Base-by-base conservation (phyloP, 345 rosid genomes). In the Adansonia digitata region DNA sequence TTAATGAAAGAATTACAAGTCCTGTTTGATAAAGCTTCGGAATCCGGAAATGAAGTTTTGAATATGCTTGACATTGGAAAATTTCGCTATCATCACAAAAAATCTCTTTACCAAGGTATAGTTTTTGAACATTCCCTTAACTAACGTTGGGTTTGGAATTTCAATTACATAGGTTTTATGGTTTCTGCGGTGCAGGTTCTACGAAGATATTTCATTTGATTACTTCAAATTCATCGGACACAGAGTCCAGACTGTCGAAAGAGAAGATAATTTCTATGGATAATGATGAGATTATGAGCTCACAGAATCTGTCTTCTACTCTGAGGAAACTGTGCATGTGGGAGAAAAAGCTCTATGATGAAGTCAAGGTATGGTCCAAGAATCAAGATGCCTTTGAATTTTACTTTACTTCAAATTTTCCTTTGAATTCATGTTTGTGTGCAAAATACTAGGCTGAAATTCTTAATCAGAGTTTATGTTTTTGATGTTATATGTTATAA, bases 341-440 rank as follows among this genome's bases (percentile, higher is more conserved):
- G 91, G 93, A 89, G 84, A 83, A 81, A 81, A 89, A 89, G 80
- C 85, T 89, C 48, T 84, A 82, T 57, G 77, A 69, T 59, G 91
- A 89, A 78, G 93, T 89, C 77, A 89, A 86, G 89, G 93, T 87
- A 60, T 9, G 77, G 64, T 69, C 60, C 53, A 74, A 15, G 4
- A 31, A 24, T 40, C 5, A 43, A 66, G 34, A 66, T 60, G 43
- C 72, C 53, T 74, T 75, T 52, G 6, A 10, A 40, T 64, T 64
- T 74, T 37, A 37, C 53, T 66, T 49, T 63, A 62, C 48, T 26
- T 53, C 52, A 18, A 56, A n/a, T 73, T 29, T 73, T 45, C 17
- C 69, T 31, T 73, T 42, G 42, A 60, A 13, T 61, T 73, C 26
- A 59, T 60, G 7, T 22, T 57, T 45, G 37, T 45, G 53, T 2